Evolutionary conservation across 495 filamentous ascomycete genomes (phyloP).

Genomic region (Penicillium flavigenum): DNA sequence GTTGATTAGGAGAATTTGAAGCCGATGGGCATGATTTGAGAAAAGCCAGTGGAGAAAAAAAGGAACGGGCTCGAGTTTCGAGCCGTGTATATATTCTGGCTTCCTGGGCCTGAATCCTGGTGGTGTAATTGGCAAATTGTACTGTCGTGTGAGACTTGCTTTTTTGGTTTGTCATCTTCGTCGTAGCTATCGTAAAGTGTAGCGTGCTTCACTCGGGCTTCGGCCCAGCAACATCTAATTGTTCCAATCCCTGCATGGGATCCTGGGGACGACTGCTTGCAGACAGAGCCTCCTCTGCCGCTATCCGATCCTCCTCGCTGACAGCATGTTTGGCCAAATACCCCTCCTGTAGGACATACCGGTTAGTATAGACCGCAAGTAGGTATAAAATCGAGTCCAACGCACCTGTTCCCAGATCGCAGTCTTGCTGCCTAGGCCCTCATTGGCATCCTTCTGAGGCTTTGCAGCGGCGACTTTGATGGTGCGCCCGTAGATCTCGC

Average conservation of each 20-base stretch:
- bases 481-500: conserved; percentile 89
- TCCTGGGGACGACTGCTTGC: conserved; percentile 62
- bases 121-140: conserved; percentile 35
- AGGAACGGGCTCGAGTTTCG: conserved; percentile 31
- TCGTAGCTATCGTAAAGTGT: conserved; percentile 24
- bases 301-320: conserved; percentile 77
- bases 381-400: conserved; percentile 30
- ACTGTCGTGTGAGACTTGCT: conserved; percentile 20
- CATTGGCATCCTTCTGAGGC: conserved; percentile 82
- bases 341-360: conserved; percentile 63
- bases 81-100: conserved; percentile 45
- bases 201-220: conserved; percentile 62
- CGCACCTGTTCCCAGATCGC: conserved; percentile 97
- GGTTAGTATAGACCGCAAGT: conserved; percentile 23
- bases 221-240: conserved; percentile 89
- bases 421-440: conserved; percentile 88
- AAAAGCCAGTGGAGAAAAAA: conserved; percentile 20
- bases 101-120: conserved; percentile 33
- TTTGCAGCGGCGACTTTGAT: conserved; percentile 92
- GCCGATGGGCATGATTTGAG: conserved; percentile 20
- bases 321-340: conserved; percentile 91
- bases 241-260: conserved; percentile 94
- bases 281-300: conserved; percentile 56
- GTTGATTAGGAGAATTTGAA: conserved; percentile 34
- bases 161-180: conserved; percentile 28